Evolutionary conservation across 108 stramenopile genomes (phyloP).

Genomic region (Asterionellopsis glacialis): DNA sequence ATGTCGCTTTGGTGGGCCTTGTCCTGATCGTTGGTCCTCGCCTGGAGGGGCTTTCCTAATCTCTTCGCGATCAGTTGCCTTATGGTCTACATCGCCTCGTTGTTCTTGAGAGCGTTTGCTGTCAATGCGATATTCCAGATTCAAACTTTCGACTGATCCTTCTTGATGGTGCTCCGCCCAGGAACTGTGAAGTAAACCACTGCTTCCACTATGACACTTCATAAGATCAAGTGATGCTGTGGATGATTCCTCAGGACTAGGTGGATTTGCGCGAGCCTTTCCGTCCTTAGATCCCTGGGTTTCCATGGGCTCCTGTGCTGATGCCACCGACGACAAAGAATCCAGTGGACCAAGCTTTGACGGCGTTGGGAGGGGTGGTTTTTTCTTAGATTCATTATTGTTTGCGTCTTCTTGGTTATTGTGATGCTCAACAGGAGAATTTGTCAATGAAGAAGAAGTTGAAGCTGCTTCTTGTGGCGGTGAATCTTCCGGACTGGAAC

Average conservation of each 20-base stretch:
- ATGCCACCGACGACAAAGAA: conserved; percentile 44
- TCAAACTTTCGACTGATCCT: not conserved
- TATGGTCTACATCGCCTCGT: conserved; percentile 17
- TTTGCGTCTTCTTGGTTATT: conserved; percentile 14
- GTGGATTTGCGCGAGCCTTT: conserved; percentile 17
- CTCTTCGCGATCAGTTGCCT: not conserved
- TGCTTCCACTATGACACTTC: conserved; percentile 53
- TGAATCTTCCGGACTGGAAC: conserved; percentile 7
- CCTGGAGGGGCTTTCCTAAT: not conserved
- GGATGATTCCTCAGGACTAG: conserved; percentile 8
- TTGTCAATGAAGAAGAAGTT: conserved; percentile 45
- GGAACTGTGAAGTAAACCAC: conserved; percentile 29
- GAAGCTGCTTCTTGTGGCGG: conserved; percentile 15
- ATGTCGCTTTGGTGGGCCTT: not conserved
- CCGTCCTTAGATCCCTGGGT: conserved; percentile 18
- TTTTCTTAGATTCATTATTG: conserved; percentile 2
- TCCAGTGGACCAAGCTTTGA: conserved; percentile 34
- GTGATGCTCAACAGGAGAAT: conserved; percentile 35
- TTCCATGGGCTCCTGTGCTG: conserved; percentile 35
- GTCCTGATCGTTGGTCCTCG: not conserved
- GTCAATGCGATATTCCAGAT: conserved; percentile 6
- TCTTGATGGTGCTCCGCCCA: conserved; percentile 20
- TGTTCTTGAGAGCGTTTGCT: conserved; percentile 17
- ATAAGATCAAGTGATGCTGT: conserved; percentile 42
- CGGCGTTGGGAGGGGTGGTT: conserved; percentile 4